These are phyloP conservation scores for Globisporangium apiculatum DNA, from an alignment of 352 stramenopile species.

Conservation along the genomic window DNA sequence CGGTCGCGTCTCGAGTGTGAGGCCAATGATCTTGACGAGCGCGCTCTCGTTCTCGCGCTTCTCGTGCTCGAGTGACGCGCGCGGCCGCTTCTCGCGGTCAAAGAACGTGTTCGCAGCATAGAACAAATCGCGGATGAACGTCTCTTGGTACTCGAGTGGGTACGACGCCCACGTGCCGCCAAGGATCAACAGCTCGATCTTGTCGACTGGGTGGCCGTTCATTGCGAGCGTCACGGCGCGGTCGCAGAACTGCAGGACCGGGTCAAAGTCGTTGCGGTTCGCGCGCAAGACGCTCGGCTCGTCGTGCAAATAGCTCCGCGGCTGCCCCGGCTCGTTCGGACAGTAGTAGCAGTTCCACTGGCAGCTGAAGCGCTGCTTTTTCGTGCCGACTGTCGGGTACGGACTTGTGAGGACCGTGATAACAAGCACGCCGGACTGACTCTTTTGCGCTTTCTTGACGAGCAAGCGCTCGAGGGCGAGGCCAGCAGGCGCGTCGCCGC, in stretches of 20 bases:
- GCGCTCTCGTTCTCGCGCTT: slow-evolving; percentile 85
- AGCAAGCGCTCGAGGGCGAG: slow-evolving; percentile 70
- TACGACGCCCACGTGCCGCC: slow-evolving; percentile 92
- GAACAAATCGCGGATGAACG: slow-evolving; percentile 89
- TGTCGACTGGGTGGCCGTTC: slow-evolving; percentile 91
- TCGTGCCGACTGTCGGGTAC: slow-evolving; percentile 72
- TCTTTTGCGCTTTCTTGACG: slow-evolving; percentile 88
- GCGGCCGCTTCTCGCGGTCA: slow-evolving; percentile 56
- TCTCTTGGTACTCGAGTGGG: slow-evolving; percentile 86
- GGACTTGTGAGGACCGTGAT: slow-evolving; percentile 91
- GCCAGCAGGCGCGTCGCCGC: slow-evolving; percentile 35
- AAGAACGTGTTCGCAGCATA: slow-evolving; percentile 92
- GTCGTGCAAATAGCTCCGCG: slow-evolving; percentile 90
- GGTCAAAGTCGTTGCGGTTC: slow-evolving; percentile 90
- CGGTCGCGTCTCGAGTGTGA: slow-evolving; percentile 86
- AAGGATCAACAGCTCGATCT: slow-evolving; percentile 90
- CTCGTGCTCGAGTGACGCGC: slow-evolving; percentile 76
- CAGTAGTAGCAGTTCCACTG: slow-evolving; percentile 96
- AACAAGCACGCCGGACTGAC: slow-evolving; percentile 87
- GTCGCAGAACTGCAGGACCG: slow-evolving; percentile 90
- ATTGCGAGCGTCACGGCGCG: slow-evolving; percentile 86
- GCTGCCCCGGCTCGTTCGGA: slow-evolving; percentile 89
- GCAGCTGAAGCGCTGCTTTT: slow-evolving; percentile 87
- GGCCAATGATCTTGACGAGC: slow-evolving; percentile 85
- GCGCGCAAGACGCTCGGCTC: slow-evolving; percentile 89